Percentiles rank a stretch among this genome's conserved stretches.
These are phyloP conservation scores for Monocercomonoides exilis DNA, from an alignment of 78 protist species.

Conservation along the genomic window DNA sequence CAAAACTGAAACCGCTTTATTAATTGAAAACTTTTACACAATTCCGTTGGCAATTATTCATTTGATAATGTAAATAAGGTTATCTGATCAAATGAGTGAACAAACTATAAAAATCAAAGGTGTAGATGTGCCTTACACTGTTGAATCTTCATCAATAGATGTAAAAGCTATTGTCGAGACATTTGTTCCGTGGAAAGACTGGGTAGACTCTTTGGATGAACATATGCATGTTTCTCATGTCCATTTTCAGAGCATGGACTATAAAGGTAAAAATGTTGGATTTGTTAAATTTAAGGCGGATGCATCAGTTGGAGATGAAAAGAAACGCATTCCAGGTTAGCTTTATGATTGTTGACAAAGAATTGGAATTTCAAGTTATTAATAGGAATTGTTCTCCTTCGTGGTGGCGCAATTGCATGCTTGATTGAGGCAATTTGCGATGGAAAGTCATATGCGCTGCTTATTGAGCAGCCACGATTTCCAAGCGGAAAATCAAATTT, in stretches of 20 bases:
- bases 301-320: neutral
- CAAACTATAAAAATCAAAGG: too few relatives aligned
- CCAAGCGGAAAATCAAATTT: neutral
- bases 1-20: too few relatives aligned
- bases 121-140: neutral
- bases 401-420: neutral
- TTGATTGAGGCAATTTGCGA: neutral
- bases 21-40: too few relatives aligned
- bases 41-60: too few relatives aligned
- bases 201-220: neutral
- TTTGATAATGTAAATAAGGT: too few relatives aligned
- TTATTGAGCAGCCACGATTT: neutral
- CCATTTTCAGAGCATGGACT: neutral
- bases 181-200: neutral
- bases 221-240: neutral
- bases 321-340: neutral
- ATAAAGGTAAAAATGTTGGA: neutral
- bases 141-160: neutral
- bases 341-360: too few relatives aligned
- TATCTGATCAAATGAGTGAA: too few relatives aligned
- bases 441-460: neutral
- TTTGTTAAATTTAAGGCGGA: neutral
- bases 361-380: too few relatives aligned
- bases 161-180: neutral
- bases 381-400: neutral